These are phyloP conservation scores for Pythium rhizo-oryzae DNA, from an alignment of 352 stramenopile genomes.

Conservation along the genomic window DNA sequence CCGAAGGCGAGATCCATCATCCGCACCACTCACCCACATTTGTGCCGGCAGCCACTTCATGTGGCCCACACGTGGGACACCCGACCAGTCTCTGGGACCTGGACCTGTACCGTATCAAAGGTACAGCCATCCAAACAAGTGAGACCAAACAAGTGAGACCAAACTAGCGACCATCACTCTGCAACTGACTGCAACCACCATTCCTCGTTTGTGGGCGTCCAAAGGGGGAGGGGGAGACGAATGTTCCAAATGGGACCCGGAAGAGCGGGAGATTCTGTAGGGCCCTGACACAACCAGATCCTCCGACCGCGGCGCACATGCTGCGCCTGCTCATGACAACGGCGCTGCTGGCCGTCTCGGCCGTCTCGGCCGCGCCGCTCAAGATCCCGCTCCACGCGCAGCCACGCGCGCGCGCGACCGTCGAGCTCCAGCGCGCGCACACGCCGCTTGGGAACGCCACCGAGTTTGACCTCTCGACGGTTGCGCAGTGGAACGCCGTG, in stretches of 20 bases:
- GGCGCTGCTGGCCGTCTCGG: slow-evolving; percentile 17
- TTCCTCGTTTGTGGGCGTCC: not conserved
- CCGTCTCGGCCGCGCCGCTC: slow-evolving; percentile 27
- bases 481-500: slow-evolving; percentile 32
- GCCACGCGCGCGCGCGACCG: slow-evolving; percentile 28
- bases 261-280: not conserved
- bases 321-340: slow-evolving; percentile 7
- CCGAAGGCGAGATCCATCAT: slow-evolving; percentile 17
- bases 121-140: not conserved
- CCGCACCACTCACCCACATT: slow-evolving; percentile 14
- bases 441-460: not conserved
- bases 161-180: slow-evolving; percentile 5
- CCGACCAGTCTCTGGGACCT: no score
- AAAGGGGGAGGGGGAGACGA: not conserved
- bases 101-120: not conserved
- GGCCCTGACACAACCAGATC: not conserved
- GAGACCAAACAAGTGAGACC: no score
- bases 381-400: slow-evolving; percentile 44
- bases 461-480: not conserved
- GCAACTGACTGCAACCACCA: slow-evolving; percentile 13
- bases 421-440: slow-evolving; percentile 46
- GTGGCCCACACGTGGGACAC: slow-evolving; percentile 17
- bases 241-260: not conserved
- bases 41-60: not conserved
- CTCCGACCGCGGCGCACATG: not conserved